These are phyloP conservation scores for Colletotrichum karsti DNA, from an alignment of 2,329 filamentous ascomycete species.

Conservation along the genomic window DNA sequence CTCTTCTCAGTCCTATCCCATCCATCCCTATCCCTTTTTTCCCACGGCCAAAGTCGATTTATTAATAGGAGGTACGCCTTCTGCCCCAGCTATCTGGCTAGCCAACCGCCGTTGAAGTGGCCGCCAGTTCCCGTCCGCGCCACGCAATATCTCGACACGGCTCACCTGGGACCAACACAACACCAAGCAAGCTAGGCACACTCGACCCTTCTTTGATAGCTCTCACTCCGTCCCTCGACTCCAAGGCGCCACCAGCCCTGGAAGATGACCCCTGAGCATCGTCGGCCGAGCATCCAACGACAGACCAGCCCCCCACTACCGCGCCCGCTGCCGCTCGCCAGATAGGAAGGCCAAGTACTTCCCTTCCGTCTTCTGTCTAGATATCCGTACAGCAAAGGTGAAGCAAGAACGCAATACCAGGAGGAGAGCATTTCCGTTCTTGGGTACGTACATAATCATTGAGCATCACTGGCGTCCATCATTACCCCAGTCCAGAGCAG, in stretches of 20 bases:
- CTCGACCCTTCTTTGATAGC: background rate
- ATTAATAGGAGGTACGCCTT: constrained; percentile 5
- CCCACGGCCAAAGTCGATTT: background rate
- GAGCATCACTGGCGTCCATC: background rate
- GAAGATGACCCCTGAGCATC: constrained; percentile 15
- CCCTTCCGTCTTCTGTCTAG: background rate
- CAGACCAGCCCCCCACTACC: background rate
- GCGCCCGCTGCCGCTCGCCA: background rate
- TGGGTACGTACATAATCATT: constrained; percentile 12
- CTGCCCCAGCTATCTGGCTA: background rate
- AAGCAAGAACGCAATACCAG: background rate
- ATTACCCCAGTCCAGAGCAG: background rate
- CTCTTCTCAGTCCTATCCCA: background rate
- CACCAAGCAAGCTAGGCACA: background rate
- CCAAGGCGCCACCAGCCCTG: constrained; percentile 3
- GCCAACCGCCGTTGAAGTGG: constrained; percentile 1
- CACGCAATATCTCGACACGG: background rate
- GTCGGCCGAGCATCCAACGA: background rate
- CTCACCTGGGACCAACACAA: constrained; percentile 2
- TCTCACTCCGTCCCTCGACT: background rate
- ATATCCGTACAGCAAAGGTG: background rate
- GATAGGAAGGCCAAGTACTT: background rate
- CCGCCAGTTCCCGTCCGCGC: background rate
- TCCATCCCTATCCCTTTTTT: background rate
- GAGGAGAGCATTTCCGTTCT: background rate